These are phyloP conservation scores for Kwoniella dejecticola DNA, from an alignment of 768 basidiomycete species.

Conservation along the genomic window DNA sequence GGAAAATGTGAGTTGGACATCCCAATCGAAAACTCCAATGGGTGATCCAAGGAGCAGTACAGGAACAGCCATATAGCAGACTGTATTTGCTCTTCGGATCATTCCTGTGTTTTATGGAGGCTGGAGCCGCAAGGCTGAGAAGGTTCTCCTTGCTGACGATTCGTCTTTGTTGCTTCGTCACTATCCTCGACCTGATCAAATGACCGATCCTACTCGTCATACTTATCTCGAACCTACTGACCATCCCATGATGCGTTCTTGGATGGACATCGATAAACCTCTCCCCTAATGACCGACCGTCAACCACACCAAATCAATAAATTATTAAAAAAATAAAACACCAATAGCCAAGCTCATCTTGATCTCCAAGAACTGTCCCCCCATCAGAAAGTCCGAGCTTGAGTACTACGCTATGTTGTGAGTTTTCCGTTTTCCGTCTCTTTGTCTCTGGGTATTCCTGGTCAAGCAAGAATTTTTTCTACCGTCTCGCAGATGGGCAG, in stretches of 20 bases:
- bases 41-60: too few species aligned
- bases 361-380: slow-evolving; percentile 98
- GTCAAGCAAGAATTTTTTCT: too few species aligned
- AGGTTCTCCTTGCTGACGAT: slow-evolving; percentile 85
- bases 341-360: slow-evolving; percentile 89
- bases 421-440: slow-evolving; percentile 23
- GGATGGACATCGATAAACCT: slow-evolving; percentile 18
- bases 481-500: too few species aligned
- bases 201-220: slow-evolving; percentile 4
- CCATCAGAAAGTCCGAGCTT: slow-evolving; percentile 96
- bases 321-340: slow-evolving; percentile 3
- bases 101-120: slow-evolving; percentile 11
- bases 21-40: neutral
- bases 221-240: slow-evolving; percentile 8
- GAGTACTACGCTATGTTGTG: slow-evolving; percentile 99
- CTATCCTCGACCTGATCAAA: neutral
- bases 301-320: neutral
- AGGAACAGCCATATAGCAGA: too few species aligned
- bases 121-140: slow-evolving; percentile 73
- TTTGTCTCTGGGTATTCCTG: too few species aligned
- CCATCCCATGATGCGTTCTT: slow-evolving; percentile 23
- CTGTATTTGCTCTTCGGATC: neutral
- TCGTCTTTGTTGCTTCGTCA: slow-evolving; percentile 38
- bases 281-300: neutral
- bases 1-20: slow-evolving; percentile 98